These are phyloP conservation scores for Raffaelea ambrosiae DNA, from an alignment of 2,329 filamentous ascomycete species.

Conservation along the genomic window DNA sequence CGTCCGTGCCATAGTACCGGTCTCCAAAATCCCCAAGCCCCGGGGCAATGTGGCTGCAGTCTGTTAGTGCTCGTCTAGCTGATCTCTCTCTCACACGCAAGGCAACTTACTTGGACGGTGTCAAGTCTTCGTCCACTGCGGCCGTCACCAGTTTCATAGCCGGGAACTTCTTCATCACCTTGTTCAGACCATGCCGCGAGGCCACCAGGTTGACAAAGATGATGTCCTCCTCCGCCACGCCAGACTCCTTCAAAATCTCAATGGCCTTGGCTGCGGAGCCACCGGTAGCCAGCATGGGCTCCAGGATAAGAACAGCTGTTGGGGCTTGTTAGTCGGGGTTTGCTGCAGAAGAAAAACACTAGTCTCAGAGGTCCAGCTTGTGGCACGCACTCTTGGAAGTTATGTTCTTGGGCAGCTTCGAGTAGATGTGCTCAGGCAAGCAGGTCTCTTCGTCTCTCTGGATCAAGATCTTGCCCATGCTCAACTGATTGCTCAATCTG, in stretches of 20 bases:
- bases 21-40: conserved; percentile 5
- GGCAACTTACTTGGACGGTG: background rate
- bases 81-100: background rate
- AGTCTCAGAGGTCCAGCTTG: background rate
- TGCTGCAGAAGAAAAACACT: too few species aligned
- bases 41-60: conserved; percentile 1
- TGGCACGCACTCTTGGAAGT: background rate
- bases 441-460: conserved; percentile 4
- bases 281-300: conserved; percentile 5
- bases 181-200: background rate
- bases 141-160: background rate
- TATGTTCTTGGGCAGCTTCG: conserved; percentile 1
- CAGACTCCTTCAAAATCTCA: background rate
- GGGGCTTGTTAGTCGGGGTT: too few species aligned
- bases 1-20: conserved; percentile 2
- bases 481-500: background rate
- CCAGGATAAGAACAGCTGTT: conserved; percentile 1
- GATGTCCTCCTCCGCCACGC: conserved; percentile 1
- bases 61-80: background rate
- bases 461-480: conserved; percentile 4
- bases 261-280: conserved; percentile 2
- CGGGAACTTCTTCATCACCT: background rate
- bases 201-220: conserved; percentile 5
- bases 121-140: conserved; percentile 1
- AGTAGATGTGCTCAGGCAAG: conserved; percentile 1